Evolutionary conservation across 805 yeast species (phyloP).

Genomic region (Candida vartiovaarae): DNA sequence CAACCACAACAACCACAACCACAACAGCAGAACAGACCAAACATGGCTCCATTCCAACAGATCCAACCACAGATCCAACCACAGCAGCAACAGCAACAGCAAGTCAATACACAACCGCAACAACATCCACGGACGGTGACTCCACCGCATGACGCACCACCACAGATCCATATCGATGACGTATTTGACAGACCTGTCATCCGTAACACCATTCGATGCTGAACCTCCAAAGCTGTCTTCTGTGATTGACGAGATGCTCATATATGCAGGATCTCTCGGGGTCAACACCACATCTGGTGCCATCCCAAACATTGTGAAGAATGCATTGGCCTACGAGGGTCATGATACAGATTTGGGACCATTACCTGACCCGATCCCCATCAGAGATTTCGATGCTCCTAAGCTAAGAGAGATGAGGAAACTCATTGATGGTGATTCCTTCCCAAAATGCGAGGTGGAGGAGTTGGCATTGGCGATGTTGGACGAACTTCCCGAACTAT

Average conservation of each 20-base stretch:
- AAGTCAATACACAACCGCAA: conserved; percentile 2
- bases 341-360: conserved; percentile 59
- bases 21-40: conserved; percentile 3
- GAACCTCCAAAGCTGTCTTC: conserved; percentile 20
- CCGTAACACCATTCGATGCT: conserved; percentile 9
- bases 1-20: conserved; percentile 2
- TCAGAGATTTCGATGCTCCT: conserved; percentile 81
- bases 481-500: conserved; percentile 81
- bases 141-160: conserved; percentile 8
- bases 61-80: conserved; percentile 17
- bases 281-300: conserved; percentile 24
- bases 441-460: conserved; percentile 62
- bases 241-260: conserved; percentile 24
- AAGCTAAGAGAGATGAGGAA: conserved; percentile 82
- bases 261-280: conserved; percentile 27
- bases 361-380: conserved; percentile 62
- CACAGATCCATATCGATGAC: conserved; percentile 7
- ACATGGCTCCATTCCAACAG: conserved; percentile 3
- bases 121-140: conserved; percentile 4
- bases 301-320: conserved; percentile 37
- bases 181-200: conserved; percentile 3
- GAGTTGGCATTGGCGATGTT: conserved; percentile 77
- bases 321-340: conserved; percentile 37
- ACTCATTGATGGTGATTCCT: conserved; percentile 46
- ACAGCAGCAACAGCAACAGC: conserved; percentile 13